Percentiles rank a stretch among this genome's conserved stretches.
phyloP scores from a whole-genome alignment of 768 basidiomycete species.

The Tricholoma saponaceum region DNA sequence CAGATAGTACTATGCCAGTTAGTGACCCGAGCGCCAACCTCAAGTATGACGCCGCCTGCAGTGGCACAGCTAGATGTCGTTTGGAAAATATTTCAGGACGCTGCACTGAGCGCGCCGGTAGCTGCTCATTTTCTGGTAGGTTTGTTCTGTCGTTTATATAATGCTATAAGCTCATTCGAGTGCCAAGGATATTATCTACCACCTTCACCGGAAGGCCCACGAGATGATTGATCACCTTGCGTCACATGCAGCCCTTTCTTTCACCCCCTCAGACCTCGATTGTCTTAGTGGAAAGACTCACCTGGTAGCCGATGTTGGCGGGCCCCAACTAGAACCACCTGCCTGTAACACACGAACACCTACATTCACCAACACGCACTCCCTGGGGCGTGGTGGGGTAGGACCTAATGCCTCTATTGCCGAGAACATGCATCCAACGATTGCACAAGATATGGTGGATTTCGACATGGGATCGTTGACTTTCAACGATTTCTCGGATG shows the following conservation, averaged over 20 bases:
- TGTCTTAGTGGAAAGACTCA: conserved; percentile 52
- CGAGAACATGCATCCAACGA: too few relatives aligned
- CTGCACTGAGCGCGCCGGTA: conserved; percentile 36
- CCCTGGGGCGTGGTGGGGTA: too few relatives aligned
- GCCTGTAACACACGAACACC: too few relatives aligned
- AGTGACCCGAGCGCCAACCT: conserved; percentile 38
- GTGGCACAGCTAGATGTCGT: conserved; percentile 44
- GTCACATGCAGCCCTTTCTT: conserved; percentile 15
- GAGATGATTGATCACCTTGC: conserved; percentile 29
- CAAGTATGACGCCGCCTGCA: conserved; percentile 42
- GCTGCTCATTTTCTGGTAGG: conserved; percentile 42
- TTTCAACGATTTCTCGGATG: too few relatives aligned
- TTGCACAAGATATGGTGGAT: too few relatives aligned
- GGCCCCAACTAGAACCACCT: too few relatives aligned
- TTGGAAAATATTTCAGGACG: conserved; percentile 40
- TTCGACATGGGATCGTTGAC: too few relatives aligned
- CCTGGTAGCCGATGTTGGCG: conserved; percentile 11
- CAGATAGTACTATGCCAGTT: conserved; percentile 62
- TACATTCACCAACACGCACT: too few relatives aligned
- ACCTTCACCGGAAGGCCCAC: conserved; percentile 39
- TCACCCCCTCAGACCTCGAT: conserved; percentile 46
- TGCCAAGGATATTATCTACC: conserved; percentile 34
- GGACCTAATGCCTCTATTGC: too few relatives aligned
- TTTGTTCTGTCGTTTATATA: neutral
- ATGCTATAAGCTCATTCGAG: too few relatives aligned